phyloP scores from a whole-genome alignment of 2,329 filamentous ascomycete species.

The Cadophora sp. region DNA sequence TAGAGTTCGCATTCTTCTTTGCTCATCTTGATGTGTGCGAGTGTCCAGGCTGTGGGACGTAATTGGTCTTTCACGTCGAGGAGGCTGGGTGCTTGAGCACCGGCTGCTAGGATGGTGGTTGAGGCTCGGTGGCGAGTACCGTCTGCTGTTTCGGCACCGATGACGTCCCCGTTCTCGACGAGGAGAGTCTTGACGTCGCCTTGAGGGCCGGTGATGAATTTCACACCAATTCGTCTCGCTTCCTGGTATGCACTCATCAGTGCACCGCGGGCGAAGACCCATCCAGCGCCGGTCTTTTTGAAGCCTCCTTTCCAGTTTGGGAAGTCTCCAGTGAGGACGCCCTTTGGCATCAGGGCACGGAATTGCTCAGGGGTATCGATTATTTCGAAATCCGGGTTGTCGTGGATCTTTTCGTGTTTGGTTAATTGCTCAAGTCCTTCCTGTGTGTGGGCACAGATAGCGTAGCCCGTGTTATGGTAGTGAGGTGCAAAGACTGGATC shows the following conservation, averaged over 20 bases:
- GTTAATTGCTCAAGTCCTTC: conserved; percentile 49
- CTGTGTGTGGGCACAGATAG: conserved; percentile 51
- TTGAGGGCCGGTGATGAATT: conserved; percentile 52
- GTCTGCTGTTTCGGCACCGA: conserved; percentile 53
- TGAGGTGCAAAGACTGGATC: conserved; percentile 52
- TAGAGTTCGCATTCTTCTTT: conserved; percentile 53
- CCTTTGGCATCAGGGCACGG: conserved; percentile 56
- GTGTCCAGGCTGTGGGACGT: conserved; percentile 60
- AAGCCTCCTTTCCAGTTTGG: conserved; percentile 58
- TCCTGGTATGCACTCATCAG: conserved; percentile 54
- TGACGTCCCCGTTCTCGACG: conserved; percentile 48
- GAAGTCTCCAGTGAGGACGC: conserved; percentile 57
- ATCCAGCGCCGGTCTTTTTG: conserved; percentile 54
- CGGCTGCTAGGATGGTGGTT: conserved; percentile 55
- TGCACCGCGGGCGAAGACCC: conserved; percentile 59
- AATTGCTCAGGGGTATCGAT: conserved; percentile 55
- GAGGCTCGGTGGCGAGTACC: conserved; percentile 51
- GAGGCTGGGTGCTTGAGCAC: conserved; percentile 54
- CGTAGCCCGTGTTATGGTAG: conserved; percentile 56
- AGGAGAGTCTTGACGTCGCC: conserved; percentile 51
- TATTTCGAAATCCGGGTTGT: conserved; percentile 43
- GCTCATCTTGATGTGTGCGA: conserved; percentile 58
- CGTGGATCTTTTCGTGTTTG: conserved; percentile 46
- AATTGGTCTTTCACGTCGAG: conserved; percentile 59
- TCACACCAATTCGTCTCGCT: conserved; percentile 53